A percentile compares a stretch with the other conserved stretches of the same genome.
Conservation (phyloP, 352 stramenopile genomes). For the Phytophthora pini region DNA sequence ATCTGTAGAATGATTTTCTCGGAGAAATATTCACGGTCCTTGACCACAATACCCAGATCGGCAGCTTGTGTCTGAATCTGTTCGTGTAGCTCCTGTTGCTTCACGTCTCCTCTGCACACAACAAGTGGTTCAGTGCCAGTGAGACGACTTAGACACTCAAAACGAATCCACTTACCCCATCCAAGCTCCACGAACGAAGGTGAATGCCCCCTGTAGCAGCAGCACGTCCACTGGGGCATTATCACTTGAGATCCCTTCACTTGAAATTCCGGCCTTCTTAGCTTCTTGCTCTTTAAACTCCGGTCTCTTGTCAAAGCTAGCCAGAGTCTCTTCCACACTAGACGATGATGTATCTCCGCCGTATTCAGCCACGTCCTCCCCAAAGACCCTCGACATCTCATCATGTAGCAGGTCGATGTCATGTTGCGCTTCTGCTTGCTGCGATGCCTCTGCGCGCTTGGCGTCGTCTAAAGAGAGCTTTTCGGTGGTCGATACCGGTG, state of each 20-base stretch:
- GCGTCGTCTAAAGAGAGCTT: slow-evolving; percentile 24
- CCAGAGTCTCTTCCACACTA: slow-evolving; percentile 9
- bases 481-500: slow-evolving; percentile 6
- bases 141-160: background rate
- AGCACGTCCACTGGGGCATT: slow-evolving; percentile 14
- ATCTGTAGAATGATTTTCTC: slow-evolving; percentile 28
- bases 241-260: background rate
- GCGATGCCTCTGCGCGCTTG: slow-evolving; percentile 20
- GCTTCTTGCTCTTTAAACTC: background rate
- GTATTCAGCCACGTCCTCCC: slow-evolving; percentile 49
- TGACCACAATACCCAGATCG: slow-evolving; percentile 22
- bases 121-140: background rate
- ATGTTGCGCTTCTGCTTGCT: slow-evolving; percentile 25
- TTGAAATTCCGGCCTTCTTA: background rate
- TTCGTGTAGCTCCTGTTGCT: slow-evolving; percentile 12
- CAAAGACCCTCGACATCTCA: slow-evolving; percentile 60
- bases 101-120: slow-evolving; percentile 21
- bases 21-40: slow-evolving; percentile 13
- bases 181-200: slow-evolving; percentile 30
- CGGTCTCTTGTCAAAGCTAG: slow-evolving; percentile 1
- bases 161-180: slow-evolving; percentile 24
- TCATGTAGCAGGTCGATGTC: slow-evolving; percentile 57
- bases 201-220: slow-evolving; percentile 40
- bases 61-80: slow-evolving; percentile 24
- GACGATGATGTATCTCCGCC: slow-evolving; percentile 17